Base-by-base conservation (phyloP, 805 yeast species). In the Lachancea mirantina region DNA sequence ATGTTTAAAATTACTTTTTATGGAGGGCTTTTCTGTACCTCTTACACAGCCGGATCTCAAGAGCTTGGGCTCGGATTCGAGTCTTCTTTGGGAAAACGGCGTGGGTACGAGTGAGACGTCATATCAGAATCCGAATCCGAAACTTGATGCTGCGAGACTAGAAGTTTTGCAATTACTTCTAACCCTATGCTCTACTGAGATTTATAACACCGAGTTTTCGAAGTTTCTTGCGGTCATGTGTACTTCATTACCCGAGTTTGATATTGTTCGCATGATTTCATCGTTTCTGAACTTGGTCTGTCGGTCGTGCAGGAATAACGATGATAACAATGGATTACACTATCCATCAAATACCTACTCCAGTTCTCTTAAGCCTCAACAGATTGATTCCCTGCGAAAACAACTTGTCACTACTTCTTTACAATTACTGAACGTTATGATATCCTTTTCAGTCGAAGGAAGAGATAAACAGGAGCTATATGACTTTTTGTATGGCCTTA, bases 81-180 rank as follows among this genome's bases (percentile, higher is more conserved):
- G 45, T 23, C 37, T 48, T n/a, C 63, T 80, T 1, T 87, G 96
- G 95, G 94, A 83, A 45, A 74, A 81, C 3, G 96, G 95, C 5
- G 67, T 87, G 19, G 88, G 84, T 2, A 52, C 62, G 3, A 46
- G 55, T 35, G 61, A 57, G 35, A 29, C 53, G 39, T 15, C 36
- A 34, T 61, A 46, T 43, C 39, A 44, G 22, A 46, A 34, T 21
- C 72, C 62, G 27, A 58, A 50, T 11, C 58, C 70, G 1, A 59
- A 62, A 14, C 48, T 74, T 24, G 88, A 82, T 43, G 52, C 74
- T 16, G 76, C 82, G 49, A 69, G 94, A 45, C 58, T 77, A 4
- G 94, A 83, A 47, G 60, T 83, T 2, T 45, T 89, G 23, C 62
- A 79, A 29, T 59, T 85, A 6, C 35, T 89, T 8, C 46, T 82